Percentiles rank a stretch among this genome's conserved stretches.
phyloP scores from a whole-genome alignment of 2,329 filamentous ascomycete species.

The Pezizomycotina sp. region DNA sequence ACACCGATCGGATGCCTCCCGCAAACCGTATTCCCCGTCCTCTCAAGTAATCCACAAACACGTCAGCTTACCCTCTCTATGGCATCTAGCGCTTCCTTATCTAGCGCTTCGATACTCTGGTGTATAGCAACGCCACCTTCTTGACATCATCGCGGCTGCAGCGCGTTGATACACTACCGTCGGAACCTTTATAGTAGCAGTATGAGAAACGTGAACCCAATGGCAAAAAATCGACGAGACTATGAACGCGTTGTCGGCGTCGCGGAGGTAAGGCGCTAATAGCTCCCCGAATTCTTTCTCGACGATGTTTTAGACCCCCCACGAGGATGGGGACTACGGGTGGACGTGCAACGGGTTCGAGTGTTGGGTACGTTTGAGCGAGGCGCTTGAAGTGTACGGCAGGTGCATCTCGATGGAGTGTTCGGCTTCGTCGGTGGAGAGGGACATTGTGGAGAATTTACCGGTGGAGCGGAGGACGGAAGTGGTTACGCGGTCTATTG shows the following conservation, averaged over 20 bases:
- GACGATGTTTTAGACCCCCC: conserved; percentile 49
- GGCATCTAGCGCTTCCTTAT: conserved; percentile 67
- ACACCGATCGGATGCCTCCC: conserved; percentile 90
- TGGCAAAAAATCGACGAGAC: conserved; percentile 95
- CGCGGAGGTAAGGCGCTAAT: conserved; percentile 61
- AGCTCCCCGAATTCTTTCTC: conserved; percentile 54
- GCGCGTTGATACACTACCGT: conserved; percentile 31
- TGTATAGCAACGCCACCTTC: conserved; percentile 46
- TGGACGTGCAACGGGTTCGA: conserved; percentile 44
- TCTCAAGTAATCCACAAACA: conserved; percentile 51
- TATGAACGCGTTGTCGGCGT: conserved; percentile 64
- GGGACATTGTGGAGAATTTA: conserved; percentile 49
- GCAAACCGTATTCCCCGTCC: conserved; percentile 82
- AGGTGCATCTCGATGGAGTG: conserved; percentile 96
- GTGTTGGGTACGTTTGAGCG: conserved; percentile 30
- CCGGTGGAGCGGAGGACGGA: conserved; percentile 31
- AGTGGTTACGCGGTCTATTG: conserved; percentile 44
- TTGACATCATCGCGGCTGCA: conserved; percentile 29
- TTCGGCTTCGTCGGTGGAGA: conserved; percentile 55
- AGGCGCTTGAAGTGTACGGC: conserved; percentile 72
- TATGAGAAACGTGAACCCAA: conserved; percentile 75
- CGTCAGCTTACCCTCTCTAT: conserved; percentile 53
- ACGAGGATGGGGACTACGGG: conserved; percentile 72
- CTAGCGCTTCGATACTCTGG: conserved; percentile 66
- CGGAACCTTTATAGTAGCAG: conserved; percentile 50